These are phyloP conservation scores for Friedmanniomyces simplex DNA, from an alignment of 495 filamentous ascomycete species.

Conservation along the genomic window DNA sequence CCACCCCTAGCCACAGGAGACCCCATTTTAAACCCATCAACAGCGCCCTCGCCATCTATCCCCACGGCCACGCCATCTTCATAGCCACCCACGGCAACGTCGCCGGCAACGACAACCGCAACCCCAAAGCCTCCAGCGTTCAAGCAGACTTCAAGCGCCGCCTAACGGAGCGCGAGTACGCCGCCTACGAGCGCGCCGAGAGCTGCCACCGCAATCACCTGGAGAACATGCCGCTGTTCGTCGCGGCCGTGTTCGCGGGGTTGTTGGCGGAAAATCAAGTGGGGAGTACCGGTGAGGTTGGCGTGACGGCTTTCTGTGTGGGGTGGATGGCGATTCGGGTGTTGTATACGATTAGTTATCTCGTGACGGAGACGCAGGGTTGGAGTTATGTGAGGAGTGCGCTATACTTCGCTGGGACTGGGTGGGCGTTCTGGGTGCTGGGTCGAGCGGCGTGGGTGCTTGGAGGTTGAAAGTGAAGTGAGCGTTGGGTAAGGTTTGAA, in stretches of 20 bases:
- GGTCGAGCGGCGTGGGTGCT: constrained; percentile 5
- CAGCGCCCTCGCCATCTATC: constrained; percentile 30
- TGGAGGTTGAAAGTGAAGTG: neutral
- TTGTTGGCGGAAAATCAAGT: constrained; percentile 6
- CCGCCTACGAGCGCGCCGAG: constrained; percentile 32
- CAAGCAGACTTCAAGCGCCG: constrained; percentile 23
- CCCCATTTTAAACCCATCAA: constrained; percentile 31
- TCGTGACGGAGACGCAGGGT: neutral
- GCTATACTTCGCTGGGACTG: neutral
- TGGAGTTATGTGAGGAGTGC: constrained; percentile 12
- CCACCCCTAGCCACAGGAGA: constrained; percentile 17
- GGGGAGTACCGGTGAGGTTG: neutral
- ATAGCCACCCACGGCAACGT: constrained; percentile 25
- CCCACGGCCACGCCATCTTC: constrained; percentile 28
- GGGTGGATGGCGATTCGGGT: constrained; percentile 9
- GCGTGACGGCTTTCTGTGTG: constrained; percentile 5
- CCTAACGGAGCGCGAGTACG: constrained; percentile 23
- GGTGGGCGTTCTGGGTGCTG: constrained; percentile 6
- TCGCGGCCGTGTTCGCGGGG: constrained; percentile 26
- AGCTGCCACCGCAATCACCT: constrained; percentile 36
- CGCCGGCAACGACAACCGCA: constrained; percentile 29
- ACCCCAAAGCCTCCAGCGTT: constrained; percentile 25
- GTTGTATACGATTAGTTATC: constrained; percentile 12
- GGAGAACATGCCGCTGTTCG: constrained; percentile 37
- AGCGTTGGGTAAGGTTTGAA: neutral